Base-by-base conservation (phyloP, 1,284 basidiomycete genomes). In the Fomes fomentarius region DNA sequence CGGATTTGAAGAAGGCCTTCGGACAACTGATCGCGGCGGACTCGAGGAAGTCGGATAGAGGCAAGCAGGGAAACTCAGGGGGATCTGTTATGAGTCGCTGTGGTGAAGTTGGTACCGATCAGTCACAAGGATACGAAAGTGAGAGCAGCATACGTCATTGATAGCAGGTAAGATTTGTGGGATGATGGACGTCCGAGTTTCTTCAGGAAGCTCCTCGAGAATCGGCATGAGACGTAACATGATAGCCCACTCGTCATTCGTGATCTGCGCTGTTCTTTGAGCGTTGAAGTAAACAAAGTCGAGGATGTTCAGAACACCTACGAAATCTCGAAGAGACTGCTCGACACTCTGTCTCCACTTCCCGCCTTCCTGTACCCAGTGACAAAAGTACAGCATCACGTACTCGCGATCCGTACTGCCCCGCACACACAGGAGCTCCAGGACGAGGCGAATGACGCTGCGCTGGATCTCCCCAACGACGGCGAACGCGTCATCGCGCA, bases 1-100 rank as follows among this genome's bases (percentile, higher is more conserved):
- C 73, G 1, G 87, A 84, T 65, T 88, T 90, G 76, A 85, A 91
- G 69, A 92, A 87, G 0, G 87, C 60, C 55, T 83, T 84, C 1
- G 90, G 87, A 62, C 84, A 78, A 24, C 71, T 61, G 40, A 76
- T 71, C 7, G 86, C 82, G 30, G 86, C 63, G 22, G 69, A 70
- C 22, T 77, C 72, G 1, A 89, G 71, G 39, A 89, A 73, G 17
- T 74, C 69, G 4, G 79, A 75, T 0, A 89, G 71, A 0, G 70
- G 65, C 4, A 69, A 65, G 48, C 68, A 77, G 0, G 81, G 79
- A 49, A 69, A 62, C 17, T 76, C 67, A 1, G 83, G 82, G 6
- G 81, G 78, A 49, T 79, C 75, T 45, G 76, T 67, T 30, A 79
- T 72, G 6, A 87, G 66, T 63, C 74, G 71, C 77, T 79, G 45